Evolutionary conservation across 768 basidiomycete genomes (phyloP).

Genomic region (Holtermannia corniformis): DNA sequence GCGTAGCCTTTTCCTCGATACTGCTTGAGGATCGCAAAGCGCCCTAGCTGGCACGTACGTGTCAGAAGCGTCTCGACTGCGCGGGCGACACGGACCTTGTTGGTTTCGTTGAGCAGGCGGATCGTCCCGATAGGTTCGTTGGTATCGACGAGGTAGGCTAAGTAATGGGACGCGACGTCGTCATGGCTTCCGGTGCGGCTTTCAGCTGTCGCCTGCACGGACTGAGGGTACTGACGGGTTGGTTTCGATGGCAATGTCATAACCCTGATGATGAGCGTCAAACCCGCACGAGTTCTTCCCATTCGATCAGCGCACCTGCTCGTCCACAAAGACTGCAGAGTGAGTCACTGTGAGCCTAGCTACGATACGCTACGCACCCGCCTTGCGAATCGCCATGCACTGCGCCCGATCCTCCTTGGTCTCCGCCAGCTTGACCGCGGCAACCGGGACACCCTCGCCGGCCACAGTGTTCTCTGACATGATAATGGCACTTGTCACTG

Average conservation of each 20-base stretch:
- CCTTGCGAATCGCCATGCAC: background rate
- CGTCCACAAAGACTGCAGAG: background rate
- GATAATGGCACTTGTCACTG: no score
- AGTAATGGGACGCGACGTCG: background rate
- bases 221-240: background rate
- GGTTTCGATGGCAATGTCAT: background rate
- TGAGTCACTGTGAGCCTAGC: background rate
- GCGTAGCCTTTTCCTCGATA: background rate
- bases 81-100: no score
- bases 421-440: no score
- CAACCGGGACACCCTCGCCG: no score
- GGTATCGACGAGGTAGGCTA: background rate
- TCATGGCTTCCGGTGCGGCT: background rate
- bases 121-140: background rate
- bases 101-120: background rate
- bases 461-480: no score
- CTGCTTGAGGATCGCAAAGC: background rate
- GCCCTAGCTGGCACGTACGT: background rate
- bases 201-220: background rate
- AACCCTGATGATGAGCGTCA: background rate
- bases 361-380: background rate
- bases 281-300: no score
- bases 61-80: background rate
- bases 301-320: background rate
- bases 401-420: background rate